These are phyloP conservation scores for Argentina anserina DNA, from an alignment of 306 rosid genomes.

Conservation along the genomic window DNA sequence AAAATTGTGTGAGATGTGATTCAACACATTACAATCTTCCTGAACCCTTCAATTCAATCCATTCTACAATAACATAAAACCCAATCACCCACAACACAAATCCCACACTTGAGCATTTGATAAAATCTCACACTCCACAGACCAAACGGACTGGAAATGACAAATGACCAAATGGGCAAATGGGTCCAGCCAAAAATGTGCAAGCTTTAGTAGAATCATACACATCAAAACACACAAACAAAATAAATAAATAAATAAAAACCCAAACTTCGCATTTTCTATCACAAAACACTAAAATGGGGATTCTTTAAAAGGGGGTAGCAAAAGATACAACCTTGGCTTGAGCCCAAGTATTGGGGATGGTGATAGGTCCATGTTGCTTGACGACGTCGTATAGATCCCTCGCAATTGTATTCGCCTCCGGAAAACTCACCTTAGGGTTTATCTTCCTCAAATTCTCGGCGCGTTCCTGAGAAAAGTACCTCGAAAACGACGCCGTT, in stretches of 20 bases:
- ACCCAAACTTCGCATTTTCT: not conserved
- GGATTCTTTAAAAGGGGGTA: not conserved
- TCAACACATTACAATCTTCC: not conserved
- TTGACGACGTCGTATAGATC: constrained; percentile 40
- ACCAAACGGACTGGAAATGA: not conserved
- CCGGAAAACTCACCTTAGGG: constrained; percentile 41
- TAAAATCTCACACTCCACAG: not conserved
- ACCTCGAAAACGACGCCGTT: constrained; percentile 29
- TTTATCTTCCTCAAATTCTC: constrained; percentile 51
- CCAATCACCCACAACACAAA: not conserved
- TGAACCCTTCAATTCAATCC: not conserved
- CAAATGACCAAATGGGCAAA: not conserved
- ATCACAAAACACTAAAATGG: not conserved
- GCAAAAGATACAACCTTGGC: constrained; percentile 29
- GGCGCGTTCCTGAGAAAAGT: constrained; percentile 41
- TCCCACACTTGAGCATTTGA: not conserved
- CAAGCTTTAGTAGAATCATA: not conserved
- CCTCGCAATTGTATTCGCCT: constrained; percentile 44
- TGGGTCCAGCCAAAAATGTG: not conserved
- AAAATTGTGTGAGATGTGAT: not conserved
- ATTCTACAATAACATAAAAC: not conserved
- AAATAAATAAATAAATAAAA: no score
- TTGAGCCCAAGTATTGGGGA: constrained; percentile 46
- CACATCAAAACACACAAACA: not conserved
- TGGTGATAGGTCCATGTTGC: constrained; percentile 39